Percentiles rank a stretch among this genome's conserved stretches.
Evolutionary conservation across 139 green algal genomes (phyloP).

Genomic region (Micractinium conductrix): DNA sequence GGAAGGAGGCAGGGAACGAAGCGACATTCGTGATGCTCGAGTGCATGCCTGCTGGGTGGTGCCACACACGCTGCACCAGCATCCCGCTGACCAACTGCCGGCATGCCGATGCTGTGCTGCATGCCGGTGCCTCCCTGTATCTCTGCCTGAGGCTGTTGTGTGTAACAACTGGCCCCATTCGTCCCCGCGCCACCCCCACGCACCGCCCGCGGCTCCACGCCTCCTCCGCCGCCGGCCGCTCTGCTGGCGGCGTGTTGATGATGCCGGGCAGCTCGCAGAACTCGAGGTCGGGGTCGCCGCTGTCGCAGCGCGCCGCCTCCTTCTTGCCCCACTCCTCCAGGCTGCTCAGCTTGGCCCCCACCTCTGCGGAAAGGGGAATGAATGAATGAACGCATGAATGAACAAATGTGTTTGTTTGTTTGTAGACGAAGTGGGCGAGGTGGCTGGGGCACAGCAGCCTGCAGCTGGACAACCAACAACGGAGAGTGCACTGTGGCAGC

Average conservation of each 20-base stretch:
- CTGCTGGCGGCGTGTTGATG: conserved; percentile 36
- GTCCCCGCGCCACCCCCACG: not conserved
- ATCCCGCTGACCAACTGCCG: no score
- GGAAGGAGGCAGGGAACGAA: no score
- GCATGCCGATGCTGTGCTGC: no score
- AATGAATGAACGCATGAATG: no score
- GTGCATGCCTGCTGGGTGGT: not conserved
- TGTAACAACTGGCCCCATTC: no score
- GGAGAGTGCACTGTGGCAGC: not conserved
- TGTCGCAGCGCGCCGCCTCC: conserved; percentile 37
- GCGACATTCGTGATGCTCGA: no score
- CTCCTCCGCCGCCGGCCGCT: conserved; percentile 40
- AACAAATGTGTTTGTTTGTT: no score
- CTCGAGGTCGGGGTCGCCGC: conserved; percentile 75
- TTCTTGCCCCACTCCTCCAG: conserved; percentile 38
- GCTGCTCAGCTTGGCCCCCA: not conserved
- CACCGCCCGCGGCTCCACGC: conserved; percentile 44
- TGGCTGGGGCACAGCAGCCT: not conserved
- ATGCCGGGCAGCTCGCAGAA: conserved; percentile 60
- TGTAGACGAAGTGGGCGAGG: no score
- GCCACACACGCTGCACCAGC: not conserved
- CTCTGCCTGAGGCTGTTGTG: no score
- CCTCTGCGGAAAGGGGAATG: not conserved
- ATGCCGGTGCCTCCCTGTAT: no score
- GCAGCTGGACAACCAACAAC: no score